Conservation (phyloP, 345 rosid species). For the Sapria himalayana region DNA sequence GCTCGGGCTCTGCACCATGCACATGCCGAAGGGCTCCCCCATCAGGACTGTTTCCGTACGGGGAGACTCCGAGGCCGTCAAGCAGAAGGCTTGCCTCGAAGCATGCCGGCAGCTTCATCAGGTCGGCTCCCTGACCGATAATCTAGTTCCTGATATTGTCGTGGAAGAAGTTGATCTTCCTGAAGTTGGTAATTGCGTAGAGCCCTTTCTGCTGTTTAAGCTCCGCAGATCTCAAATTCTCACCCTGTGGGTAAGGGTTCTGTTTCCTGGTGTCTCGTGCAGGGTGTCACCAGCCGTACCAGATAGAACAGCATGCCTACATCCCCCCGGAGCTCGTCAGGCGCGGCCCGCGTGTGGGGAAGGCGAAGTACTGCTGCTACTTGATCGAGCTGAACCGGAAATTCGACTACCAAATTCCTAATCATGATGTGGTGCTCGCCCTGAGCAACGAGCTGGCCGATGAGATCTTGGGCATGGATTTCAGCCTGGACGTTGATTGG, state of each 20-base stretch:
- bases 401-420: conserved; percentile 16
- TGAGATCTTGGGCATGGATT: conserved; percentile 18
- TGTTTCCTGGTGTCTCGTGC: too few species aligned
- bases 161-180: conserved; percentile 25
- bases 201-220: too few species aligned
- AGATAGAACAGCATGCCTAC: conserved; percentile 43
- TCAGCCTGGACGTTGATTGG: conserved; percentile 32
- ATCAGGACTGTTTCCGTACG: conserved; percentile 17
- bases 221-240: too few species aligned
- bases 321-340: conserved; percentile 53
- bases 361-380: conserved; percentile 30
- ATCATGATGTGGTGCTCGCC: conserved; percentile 39
- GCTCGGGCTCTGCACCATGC: conserved; percentile 20
- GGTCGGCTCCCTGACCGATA: conserved; percentile 55
- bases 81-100: conserved; percentile 61
- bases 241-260: too few species aligned
- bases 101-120: conserved; percentile 57
- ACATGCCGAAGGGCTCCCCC: conserved; percentile 64
- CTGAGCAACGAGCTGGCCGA: conserved; percentile 25
- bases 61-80: conserved; percentile 20
- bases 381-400: conserved; percentile 26
- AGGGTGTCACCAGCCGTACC: too few species aligned
- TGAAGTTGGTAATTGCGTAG: conserved; percentile 22
- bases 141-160: conserved; percentile 62
- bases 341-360: conserved; percentile 7